Evolutionary conservation across 2,329 filamentous ascomycete species (phyloP).

Genomic region (Exserohilum rostratum): DNA sequence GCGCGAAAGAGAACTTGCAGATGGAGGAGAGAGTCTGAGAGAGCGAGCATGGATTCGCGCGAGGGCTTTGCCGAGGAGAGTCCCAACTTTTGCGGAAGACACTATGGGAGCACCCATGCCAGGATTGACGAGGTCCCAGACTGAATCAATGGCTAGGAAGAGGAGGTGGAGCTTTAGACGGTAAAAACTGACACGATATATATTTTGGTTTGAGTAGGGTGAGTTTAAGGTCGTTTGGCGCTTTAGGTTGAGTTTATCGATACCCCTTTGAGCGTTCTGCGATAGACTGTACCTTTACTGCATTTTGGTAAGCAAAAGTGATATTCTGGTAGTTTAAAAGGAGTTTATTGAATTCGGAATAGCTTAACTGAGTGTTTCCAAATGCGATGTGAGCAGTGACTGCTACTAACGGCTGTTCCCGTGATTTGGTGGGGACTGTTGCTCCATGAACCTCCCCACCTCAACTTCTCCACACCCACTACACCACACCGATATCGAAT

Average conservation of each 20-base stretch:
- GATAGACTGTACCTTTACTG: neutral
- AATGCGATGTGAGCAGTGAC: neutral
- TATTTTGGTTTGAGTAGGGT: neutral
- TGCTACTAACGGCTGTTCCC: neutral
- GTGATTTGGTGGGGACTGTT: constrained; percentile 8
- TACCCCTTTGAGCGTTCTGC: constrained; percentile 6
- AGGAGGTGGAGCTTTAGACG: constrained; percentile 22
- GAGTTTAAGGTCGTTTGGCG: neutral
- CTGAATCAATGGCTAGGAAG: constrained; percentile 15
- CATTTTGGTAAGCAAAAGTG: neutral
- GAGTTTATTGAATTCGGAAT: neutral
- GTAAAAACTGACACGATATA: neutral
- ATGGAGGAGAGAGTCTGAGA: constrained; percentile 26
- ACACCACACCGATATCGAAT: neutral
- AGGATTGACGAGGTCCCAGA: constrained; percentile 11
- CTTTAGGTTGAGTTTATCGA: constrained; percentile 1
- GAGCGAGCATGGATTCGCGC: constrained; percentile 28
- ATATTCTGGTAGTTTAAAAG: neutral
- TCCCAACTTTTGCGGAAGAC: neutral
- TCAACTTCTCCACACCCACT: neutral
- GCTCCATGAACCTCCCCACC: constrained; percentile 5
- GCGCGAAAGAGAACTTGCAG: constrained; percentile 19
- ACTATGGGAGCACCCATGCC: neutral
- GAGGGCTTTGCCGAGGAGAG: constrained; percentile 30
- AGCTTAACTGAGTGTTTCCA: neutral